A percentile compares a stretch with the other conserved stretches of the same genome.
phyloP scores from a whole-genome alignment of 2,329 filamentous ascomycete genomes.

The Epichloe sibirici region DNA sequence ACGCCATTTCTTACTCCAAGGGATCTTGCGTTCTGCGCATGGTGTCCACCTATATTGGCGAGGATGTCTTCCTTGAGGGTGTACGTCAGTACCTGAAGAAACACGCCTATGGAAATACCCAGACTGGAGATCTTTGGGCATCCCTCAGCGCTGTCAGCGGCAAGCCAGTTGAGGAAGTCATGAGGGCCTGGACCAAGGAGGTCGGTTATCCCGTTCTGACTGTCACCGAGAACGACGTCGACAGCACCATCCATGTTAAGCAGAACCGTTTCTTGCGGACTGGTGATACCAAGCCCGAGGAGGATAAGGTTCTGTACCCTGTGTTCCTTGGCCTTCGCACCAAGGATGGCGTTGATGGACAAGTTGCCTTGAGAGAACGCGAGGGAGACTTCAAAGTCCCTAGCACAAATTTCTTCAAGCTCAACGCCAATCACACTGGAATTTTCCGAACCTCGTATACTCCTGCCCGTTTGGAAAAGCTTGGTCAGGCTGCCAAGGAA shows the following conservation, averaged over 20 bases:
- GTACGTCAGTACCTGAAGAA: slow-evolving; percentile 86
- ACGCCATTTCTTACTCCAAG: slow-evolving; percentile 95
- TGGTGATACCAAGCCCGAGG: slow-evolving; percentile 84
- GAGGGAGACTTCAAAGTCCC: slow-evolving; percentile 69
- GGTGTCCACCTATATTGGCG: slow-evolving; percentile 91
- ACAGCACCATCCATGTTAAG: slow-evolving; percentile 70
- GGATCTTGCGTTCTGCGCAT: slow-evolving; percentile 92
- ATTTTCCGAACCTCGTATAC: slow-evolving; percentile 86
- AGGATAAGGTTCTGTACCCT: slow-evolving; percentile 78
- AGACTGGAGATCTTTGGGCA: slow-evolving; percentile 83
- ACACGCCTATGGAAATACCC: slow-evolving; percentile 91
- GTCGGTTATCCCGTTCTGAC: slow-evolving; percentile 86
- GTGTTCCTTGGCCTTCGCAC: slow-evolving; percentile 80
- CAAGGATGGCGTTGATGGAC: slow-evolving; percentile 68
- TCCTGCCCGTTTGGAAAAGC: slow-evolving; percentile 71
- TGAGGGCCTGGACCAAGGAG: slow-evolving; percentile 95
- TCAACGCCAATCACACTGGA: slow-evolving; percentile 89
- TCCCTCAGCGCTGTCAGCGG: slow-evolving; percentile 79
- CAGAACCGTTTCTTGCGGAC: slow-evolving; percentile 93
- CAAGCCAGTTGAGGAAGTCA: slow-evolving; percentile 79
- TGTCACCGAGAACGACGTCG: slow-evolving; percentile 53
- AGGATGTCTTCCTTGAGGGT: slow-evolving; percentile 86
- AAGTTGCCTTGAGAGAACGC: slow-evolving; percentile 29
- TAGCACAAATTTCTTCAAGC: slow-evolving; percentile 82
- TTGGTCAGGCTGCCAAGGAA: slow-evolving; percentile 69